Evolutionary conservation across 352 stramenopile species (phyloP), one percentile per base, ranked within the genome.

Genomic region (Globisporangium perplexum): DNA sequence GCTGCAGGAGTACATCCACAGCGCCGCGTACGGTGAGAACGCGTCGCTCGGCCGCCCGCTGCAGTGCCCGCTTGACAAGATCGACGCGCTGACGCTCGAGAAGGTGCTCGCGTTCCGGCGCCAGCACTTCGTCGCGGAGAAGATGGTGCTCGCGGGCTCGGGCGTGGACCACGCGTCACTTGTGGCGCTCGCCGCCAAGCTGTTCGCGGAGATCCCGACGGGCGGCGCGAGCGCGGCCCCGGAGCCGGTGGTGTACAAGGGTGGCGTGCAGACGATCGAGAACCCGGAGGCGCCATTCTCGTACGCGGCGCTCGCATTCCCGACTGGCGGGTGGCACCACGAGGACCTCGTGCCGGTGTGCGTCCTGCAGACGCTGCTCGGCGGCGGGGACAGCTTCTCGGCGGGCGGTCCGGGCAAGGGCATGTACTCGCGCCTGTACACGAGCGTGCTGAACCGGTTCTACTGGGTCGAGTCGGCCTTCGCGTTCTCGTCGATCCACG

Each of bases 381-480:
- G 97, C 20, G 97, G 97, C 23, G 97, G 97, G 28, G 93, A 96
- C 60, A 98, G 93, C 53, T 99, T 99, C 71, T 99, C 96, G 39
- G 96, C 97, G 23, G 97, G 97, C 54, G 97, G 97, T 0, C 97
- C 97, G 18, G 97, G 97, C 42, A 99, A 99, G 70, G 97, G 97
- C 53, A 99, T 99, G 97, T 99, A 99, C 74, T 98, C 95, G 48
- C 89, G 97, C 1, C 81, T 99, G 48, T 99, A 99, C 76, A 93
- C 93, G 49, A 88, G 76, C 63, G 95, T 99, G 44, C 72, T 99
- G 22, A 99, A 99, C 72, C 83, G 85, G 28, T 98, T 98, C 68
- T 93, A 94, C 67, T 99, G 96, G 96, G 96, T 98, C 49, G 97
- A 99, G 68, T 95, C 87, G n/a, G 92, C 93, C 10, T 97, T 99